Base-by-base conservation (phyloP, 2,329 filamentous ascomycete genomes). In the Byssochlamys sp. region DNA sequence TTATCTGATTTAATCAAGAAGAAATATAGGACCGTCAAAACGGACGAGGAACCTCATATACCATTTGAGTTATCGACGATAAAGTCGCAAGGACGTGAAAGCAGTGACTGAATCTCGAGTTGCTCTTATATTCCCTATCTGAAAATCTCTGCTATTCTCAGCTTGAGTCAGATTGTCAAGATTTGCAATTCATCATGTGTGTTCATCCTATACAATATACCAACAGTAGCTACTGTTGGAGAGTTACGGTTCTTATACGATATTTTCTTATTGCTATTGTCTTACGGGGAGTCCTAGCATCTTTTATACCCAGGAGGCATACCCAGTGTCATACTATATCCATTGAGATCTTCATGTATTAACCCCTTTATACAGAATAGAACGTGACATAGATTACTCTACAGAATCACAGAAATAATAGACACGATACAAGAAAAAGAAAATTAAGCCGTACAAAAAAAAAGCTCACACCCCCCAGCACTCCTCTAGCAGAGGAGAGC, bases 1-100 rank as follows among this genome's bases (percentile, higher is more conserved):
- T 27, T 70, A 19, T 57, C 53, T 4, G 12, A 29, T 27, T 50
- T 69, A 19, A 59, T 66, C 25, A 58, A 57, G 29, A 39, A 55
- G 10, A 60, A 60, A 14, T 69, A 68, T 59, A 57, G 54, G 19
- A 28, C 57, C 2, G 54, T 50, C 28, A 52, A 65, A 2, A 48
- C 33, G 19, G 58, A 59, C 35, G 24, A 39, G 5, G 19, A 52
- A 3, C 55, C 55, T 2, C 11, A 58, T 2, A 12, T 63, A 25
- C 52, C 57, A 2, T 62, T 66, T 49, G 61, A 68, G 53, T 57
- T 51, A 25, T 33, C 49, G 11, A 52, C 58, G 48, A 59, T 60
- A 11, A 35, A 53, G 3, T 12, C 53, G 45, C 12, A 12, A 29
- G 39, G 4, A 31, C 4, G 26, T 52, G 19, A n/a, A 12, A 39